Evolutionary conservation across 768 basidiomycete genomes (phyloP).

Genomic region (Erythrobasidium yunnanense): DNA sequence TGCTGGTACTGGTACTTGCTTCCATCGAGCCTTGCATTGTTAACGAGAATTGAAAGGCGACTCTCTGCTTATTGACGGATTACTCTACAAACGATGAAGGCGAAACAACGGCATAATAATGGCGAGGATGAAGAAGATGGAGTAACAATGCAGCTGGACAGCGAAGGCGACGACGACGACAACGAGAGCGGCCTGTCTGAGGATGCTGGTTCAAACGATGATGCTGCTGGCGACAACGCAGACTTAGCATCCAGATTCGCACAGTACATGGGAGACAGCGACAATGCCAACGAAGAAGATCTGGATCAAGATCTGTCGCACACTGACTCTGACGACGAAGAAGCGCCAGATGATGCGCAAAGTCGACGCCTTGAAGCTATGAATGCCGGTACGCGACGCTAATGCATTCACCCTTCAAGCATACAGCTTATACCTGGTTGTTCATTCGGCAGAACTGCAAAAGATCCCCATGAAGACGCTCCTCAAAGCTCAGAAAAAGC

Average conservation of each 20-base stretch:
- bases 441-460: neutral
- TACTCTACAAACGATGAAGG: neutral
- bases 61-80: too few species aligned
- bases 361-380: neutral
- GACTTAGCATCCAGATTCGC: neutral
- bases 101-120: neutral
- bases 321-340: neutral
- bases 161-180: neutral
- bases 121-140: neutral
- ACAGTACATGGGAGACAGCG: conserved; percentile 2
- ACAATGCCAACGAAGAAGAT: neutral
- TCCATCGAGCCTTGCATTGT: neutral
- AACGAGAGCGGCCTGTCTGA: neutral
- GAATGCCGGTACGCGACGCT: too few species aligned
- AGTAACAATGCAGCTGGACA: neutral
- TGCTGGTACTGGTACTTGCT: neutral
- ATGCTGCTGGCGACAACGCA: neutral
- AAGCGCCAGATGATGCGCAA: neutral
- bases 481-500: neutral
- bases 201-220: neutral
- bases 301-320: neutral
- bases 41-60: neutral
- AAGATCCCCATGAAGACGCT: neutral
- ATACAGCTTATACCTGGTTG: too few species aligned
- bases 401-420: too few species aligned